phyloP scores from a whole-genome alignment of 208 protist species.

The Crithidia expoeki region DNA sequence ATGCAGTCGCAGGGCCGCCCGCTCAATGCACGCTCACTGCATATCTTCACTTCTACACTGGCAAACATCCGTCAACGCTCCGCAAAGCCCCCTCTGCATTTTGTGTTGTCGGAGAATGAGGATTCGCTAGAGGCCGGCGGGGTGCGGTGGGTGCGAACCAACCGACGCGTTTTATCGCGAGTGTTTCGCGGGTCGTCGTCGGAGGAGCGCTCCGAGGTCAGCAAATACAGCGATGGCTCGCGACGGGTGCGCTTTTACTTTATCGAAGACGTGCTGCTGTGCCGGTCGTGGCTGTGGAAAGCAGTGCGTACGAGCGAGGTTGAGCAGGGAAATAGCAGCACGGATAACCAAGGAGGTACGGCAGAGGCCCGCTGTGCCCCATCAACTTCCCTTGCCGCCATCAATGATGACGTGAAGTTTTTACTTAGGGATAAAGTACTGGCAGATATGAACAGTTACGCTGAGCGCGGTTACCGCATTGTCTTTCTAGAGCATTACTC shows the following conservation, averaged over 20 bases:
- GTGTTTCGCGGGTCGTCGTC: constrained; percentile 48
- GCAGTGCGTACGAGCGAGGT: neutral
- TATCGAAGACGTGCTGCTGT: constrained; percentile 65
- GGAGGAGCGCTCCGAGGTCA: constrained; percentile 27
- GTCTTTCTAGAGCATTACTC: constrained; percentile 85
- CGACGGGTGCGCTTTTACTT: constrained; percentile 75
- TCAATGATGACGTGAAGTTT: constrained; percentile 4
- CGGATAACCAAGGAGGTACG: constrained; percentile 11
- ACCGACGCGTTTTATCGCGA: constrained; percentile 73
- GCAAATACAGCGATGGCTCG: constrained; percentile 56
- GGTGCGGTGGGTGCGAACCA: constrained; percentile 55
- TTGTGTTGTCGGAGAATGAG: constrained; percentile 30
- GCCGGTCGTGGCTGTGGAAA: constrained; percentile 3
- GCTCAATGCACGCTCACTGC: constrained; percentile 15
- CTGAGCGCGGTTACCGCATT: constrained; percentile 69
- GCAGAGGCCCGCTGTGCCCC: neutral
- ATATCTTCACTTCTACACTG: constrained; percentile 43
- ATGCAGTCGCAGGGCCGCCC: neutral
- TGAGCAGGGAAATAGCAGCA: neutral
- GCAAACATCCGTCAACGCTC: constrained; percentile 42
- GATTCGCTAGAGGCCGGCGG: constrained; percentile 25
- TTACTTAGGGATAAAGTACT: constrained; percentile 23
- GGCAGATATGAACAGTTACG: constrained; percentile 34
- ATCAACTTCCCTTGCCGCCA: neutral
- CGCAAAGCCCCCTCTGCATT: constrained; percentile 58